These are phyloP conservation scores for Coniferiporia weirii DNA, from an alignment of 1,284 basidiomycete species.

Conservation along the genomic window DNA sequence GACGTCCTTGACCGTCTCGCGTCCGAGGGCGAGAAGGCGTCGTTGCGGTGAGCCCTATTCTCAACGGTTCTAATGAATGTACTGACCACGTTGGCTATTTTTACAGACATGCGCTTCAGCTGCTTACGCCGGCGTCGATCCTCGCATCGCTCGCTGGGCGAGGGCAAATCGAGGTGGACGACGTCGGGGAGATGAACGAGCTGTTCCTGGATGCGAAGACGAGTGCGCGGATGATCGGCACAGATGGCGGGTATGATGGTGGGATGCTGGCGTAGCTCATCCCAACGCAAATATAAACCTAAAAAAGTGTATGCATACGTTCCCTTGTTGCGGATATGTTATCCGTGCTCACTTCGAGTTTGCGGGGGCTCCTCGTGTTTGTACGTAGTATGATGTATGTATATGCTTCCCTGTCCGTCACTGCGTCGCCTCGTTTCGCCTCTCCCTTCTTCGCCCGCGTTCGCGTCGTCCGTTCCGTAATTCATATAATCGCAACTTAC, in stretches of 20 bases:
- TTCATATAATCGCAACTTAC: no score
- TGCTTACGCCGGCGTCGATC: constrained; percentile 91
- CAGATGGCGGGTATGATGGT: constrained; percentile 39
- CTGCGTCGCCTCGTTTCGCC: no score
- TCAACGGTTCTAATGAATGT: constrained; percentile 49
- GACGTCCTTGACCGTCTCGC: constrained; percentile 82
- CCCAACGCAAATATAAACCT: not conserved
- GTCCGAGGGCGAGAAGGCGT: constrained; percentile 78
- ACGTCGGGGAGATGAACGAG: constrained; percentile 88
- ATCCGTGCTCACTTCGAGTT: no score
- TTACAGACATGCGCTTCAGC: constrained; percentile 82
- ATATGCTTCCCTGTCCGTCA: no score
- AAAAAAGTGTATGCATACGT: no score
- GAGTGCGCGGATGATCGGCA: constrained; percentile 52
- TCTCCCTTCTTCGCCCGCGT: no score
- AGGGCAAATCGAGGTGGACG: constrained; percentile 77
- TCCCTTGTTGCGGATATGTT: no score
- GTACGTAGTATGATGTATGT: no score
- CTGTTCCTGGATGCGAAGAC: constrained; percentile 94
- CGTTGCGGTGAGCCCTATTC: constrained; percentile 59
- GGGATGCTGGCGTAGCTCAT: constrained; percentile 13
- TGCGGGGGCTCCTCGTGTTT: no score
- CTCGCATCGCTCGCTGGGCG: constrained; percentile 75
- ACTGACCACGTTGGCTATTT: constrained; percentile 32
- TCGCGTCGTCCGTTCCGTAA: no score